These are phyloP conservation scores for Globisporangium orthogonon DNA, from an alignment of 352 stramenopile genomes.

Conservation along the genomic window DNA sequence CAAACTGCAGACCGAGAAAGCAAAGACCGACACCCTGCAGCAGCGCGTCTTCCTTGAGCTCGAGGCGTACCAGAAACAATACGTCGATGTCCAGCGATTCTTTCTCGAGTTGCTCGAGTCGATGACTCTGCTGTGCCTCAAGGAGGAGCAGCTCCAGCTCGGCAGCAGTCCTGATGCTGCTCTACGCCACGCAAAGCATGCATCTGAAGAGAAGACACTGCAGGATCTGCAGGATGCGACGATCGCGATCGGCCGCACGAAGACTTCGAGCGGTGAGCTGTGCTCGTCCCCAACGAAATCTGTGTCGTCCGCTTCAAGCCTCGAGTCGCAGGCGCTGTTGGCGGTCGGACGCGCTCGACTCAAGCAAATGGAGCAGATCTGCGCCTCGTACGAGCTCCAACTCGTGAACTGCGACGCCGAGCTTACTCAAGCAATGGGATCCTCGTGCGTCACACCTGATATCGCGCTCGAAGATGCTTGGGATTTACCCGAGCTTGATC, in stretches of 20 bases:
- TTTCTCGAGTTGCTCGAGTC: slow-evolving; percentile 45
- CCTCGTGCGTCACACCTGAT: slow-evolving; percentile 12
- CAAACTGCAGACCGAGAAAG: slow-evolving; percentile 38
- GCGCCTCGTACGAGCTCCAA: slow-evolving; percentile 38
- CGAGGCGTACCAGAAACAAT: slow-evolving; percentile 41
- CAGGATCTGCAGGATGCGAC: slow-evolving; percentile 36
- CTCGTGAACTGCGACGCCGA: slow-evolving; percentile 41
- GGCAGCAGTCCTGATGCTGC: slow-evolving; percentile 12
- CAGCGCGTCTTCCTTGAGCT: slow-evolving; percentile 44
- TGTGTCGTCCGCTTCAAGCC: slow-evolving; percentile 3
- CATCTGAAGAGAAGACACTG: slow-evolving; percentile 40
- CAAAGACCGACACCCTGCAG: slow-evolving; percentile 41
- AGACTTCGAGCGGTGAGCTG: neutral
- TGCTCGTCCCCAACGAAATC: slow-evolving; percentile 1
- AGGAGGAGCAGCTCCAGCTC: slow-evolving; percentile 28
- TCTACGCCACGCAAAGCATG: slow-evolving; percentile 7
- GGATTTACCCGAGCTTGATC: neutral
- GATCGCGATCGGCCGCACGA: slow-evolving; percentile 2
- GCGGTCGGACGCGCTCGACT: slow-evolving; percentile 33
- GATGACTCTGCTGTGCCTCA: slow-evolving; percentile 33
- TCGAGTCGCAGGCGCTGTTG: slow-evolving; percentile 38
- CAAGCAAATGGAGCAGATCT: slow-evolving; percentile 34
- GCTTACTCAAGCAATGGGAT: slow-evolving; percentile 42
- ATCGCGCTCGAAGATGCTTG: slow-evolving; percentile 1
- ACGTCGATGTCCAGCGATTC: slow-evolving; percentile 40